Evolutionary conservation across 768 basidiomycete genomes (phyloP).

Genomic region (Udeniomyces megalosporus): DNA sequence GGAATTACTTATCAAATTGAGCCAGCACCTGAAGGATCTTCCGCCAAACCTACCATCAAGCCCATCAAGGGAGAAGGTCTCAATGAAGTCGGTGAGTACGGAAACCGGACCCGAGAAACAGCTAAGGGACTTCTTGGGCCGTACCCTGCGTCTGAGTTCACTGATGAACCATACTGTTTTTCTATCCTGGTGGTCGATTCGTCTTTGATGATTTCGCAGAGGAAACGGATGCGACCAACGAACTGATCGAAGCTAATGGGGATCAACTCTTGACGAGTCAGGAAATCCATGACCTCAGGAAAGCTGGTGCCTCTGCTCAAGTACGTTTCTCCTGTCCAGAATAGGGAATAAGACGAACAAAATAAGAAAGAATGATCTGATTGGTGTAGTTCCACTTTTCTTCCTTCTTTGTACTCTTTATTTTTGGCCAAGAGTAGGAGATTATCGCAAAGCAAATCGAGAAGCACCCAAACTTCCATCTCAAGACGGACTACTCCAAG

Average conservation of each 20-base stretch:
- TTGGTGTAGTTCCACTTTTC: too few relatives aligned
- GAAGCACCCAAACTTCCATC: conserved; percentile 71
- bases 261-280: conserved; percentile 67
- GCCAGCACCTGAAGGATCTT: not conserved
- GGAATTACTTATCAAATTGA: conserved; percentile 76
- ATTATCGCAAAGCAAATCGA: conserved; percentile 91
- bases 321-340: too few relatives aligned
- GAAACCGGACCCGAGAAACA: too few relatives aligned
- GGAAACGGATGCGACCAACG: conserved; percentile 94
- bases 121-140: too few relatives aligned
- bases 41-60: not conserved
- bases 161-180: too few relatives aligned
- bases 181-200: not conserved
- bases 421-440: conserved; percentile 41
- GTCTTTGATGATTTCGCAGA: conserved; percentile 35
- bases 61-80: conserved; percentile 9
- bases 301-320: conserved; percentile 55
- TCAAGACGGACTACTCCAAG: conserved; percentile 97
- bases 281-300: conserved; percentile 71
- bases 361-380: too few relatives aligned
- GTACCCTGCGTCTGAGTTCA: too few relatives aligned
- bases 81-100: conserved; percentile 9
- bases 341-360: too few relatives aligned
- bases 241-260: conserved; percentile 63
- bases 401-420: not conserved